Base-by-base conservation (phyloP, 1,139 yeast species). In the Zygoascus meyerae region DNA sequence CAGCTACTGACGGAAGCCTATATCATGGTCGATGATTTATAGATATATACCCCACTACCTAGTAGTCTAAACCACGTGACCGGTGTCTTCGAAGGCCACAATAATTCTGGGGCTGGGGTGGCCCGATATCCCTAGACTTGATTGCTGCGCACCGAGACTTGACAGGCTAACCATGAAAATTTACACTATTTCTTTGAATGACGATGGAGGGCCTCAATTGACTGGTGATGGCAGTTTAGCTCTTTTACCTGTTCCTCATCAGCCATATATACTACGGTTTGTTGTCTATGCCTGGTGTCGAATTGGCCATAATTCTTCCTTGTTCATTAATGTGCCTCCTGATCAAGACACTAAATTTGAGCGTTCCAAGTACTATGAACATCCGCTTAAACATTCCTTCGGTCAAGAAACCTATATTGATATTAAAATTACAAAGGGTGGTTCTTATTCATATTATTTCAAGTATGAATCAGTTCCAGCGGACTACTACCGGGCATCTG, bases 251-350 rank as follows among this genome's bases (percentile, higher is more conserved):
- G 61, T 73, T 42, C 78, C 80, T 5, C 70, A 73, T 11, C 76
- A 75, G 52, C 64, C 71, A 16, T 71, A 71, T 55, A 62, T 69
- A 12, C 70, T 92, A 47, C 72, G 80, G 42, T 71, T 92, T 53
- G 77, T 77, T 49, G 68, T 90, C 50, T 78, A 83, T 45, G 92
- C 95, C 2, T 86, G 95, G 15, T 74, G 90, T 12, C 74, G 78
- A 26, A 78, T 87, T 10, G 71, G 86, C 26, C 77, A 84, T 57
- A 77, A 81, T 34, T 96, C 95, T 4, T 67, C 72, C 3, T 70
- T 92, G 34, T 78, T 80, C 75, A 80, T 86, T 47, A 90, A 90
- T 65, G 76, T 81, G n/a, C 95, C 95, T 0, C 71, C 72, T 2
- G 58, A 61, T 3, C 63, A 64, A 3, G 66, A 61, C 28, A 57